Conservation (phyloP, 116 monocot species). For the Phalaenopsis hybrid region DNA sequence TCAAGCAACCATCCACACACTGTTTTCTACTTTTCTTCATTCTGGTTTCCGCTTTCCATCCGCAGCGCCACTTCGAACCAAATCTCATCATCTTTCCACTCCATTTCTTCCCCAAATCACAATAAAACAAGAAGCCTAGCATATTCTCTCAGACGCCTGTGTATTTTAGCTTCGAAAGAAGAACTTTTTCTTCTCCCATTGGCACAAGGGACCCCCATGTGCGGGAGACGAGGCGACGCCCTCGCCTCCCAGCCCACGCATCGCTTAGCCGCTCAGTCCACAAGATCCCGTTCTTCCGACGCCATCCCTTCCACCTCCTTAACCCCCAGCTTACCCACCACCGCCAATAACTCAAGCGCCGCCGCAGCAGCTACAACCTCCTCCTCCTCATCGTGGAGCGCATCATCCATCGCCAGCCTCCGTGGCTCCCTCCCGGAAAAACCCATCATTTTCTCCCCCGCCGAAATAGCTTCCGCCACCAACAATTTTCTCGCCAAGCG, state of each 20-base stretch:
- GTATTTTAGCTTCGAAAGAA: background rate
- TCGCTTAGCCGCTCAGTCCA: conserved; percentile 1
- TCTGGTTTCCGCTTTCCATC: too few relatives aligned
- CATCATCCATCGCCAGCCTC: conserved; percentile 33
- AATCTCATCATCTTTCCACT: too few relatives aligned
- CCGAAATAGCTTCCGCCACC: conserved; percentile 48
- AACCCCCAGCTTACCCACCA: background rate
- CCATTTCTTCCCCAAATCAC: too few relatives aligned
- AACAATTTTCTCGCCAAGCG: conserved; percentile 46
- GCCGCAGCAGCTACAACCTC: conserved; percentile 11
- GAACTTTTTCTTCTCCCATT: background rate
- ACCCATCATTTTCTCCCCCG: conserved; percentile 39
- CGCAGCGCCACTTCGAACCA: too few relatives aligned
- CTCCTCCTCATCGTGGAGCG: conserved; percentile 26
- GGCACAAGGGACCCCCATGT: conserved; percentile 17
- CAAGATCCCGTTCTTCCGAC: background rate
- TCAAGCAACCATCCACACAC: too few relatives aligned
- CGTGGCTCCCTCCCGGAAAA: conserved; percentile 22
- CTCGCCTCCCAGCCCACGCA: conserved; percentile 13
- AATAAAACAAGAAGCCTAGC: too few relatives aligned
- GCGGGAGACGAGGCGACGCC: conserved; percentile 25
- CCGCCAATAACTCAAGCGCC: background rate
- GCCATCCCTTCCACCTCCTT: background rate
- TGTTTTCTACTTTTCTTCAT: too few relatives aligned
- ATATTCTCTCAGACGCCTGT: too few relatives aligned